phyloP scores from a whole-genome alignment of 2,329 filamentous ascomycete genomes.

The Pseudogymnoascus sp. region DNA sequence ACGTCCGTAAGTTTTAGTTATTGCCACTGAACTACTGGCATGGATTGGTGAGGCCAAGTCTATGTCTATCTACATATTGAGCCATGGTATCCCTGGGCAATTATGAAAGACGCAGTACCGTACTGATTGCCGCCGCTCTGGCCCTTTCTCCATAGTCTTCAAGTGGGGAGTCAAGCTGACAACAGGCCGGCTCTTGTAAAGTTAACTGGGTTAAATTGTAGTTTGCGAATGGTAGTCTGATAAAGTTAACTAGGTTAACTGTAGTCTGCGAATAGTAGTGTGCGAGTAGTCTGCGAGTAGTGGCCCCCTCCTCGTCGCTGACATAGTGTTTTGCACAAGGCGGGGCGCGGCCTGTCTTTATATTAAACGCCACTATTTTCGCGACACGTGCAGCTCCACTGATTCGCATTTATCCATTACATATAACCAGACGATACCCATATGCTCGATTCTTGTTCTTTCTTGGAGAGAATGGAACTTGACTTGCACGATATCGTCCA shows the following conservation, averaged over 20 bases:
- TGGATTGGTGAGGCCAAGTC: neutral
- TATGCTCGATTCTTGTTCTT: neutral
- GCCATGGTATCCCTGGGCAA: neutral
- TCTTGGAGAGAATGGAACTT: slow-evolving; percentile 1
- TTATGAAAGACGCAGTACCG: neutral
- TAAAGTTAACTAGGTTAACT: too few relatives aligned
- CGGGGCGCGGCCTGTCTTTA: neutral
- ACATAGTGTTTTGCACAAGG: neutral
- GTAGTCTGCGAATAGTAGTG: too few relatives aligned
- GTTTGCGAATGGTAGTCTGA: too few relatives aligned
- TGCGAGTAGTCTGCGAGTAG: neutral
- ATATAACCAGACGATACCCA: slow-evolving; percentile 1
- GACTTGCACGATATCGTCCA: slow-evolving; percentile 1
- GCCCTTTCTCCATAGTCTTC: neutral
- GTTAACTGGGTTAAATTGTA: neutral
- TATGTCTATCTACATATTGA: neutral
- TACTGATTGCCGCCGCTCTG: neutral
- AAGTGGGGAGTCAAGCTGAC: neutral
- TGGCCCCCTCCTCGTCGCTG: neutral
- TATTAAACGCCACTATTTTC: slow-evolving; percentile 7
- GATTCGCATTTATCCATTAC: neutral
- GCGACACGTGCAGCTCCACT: slow-evolving; percentile 4
- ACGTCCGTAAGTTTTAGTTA: neutral
- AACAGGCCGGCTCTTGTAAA: neutral
- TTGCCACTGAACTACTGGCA: neutral